These are phyloP conservation scores for Alternaria sp. DNA, from an alignment of 2,329 filamentous ascomycete genomes.

Conservation along the genomic window DNA sequence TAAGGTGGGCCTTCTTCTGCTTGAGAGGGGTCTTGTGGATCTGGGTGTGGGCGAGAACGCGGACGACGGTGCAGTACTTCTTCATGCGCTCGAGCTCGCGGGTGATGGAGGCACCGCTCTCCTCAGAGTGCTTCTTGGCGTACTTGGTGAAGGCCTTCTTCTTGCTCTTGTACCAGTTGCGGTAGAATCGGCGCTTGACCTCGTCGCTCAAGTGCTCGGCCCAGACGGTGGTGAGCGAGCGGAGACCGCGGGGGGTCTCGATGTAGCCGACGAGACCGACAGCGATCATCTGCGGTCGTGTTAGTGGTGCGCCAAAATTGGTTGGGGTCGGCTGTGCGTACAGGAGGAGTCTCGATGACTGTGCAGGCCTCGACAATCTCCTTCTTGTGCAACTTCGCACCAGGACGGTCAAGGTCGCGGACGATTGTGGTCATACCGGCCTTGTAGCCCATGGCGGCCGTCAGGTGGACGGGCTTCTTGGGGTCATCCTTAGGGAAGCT, in stretches of 20 bases:
- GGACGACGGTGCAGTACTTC: constrained; percentile 99
- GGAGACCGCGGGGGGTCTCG: constrained; percentile 98
- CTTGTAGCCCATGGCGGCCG: constrained; percentile 99
- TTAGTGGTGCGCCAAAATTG: constrained; percentile 50
- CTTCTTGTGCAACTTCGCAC: constrained; percentile 98
- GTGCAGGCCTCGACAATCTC: constrained; percentile 56
- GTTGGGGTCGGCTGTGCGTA: constrained; percentile 72
- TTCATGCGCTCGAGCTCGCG: constrained; percentile 99
- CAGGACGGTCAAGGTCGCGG: constrained; percentile 97
- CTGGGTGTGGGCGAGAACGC: constrained; percentile 98
- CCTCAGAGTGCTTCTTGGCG: constrained; percentile 99
- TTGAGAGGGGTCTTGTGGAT: constrained; percentile 99
- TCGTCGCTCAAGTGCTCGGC: constrained; percentile 99
- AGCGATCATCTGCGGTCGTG: constrained; percentile 86
- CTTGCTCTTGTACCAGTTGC: constrained; percentile 99
- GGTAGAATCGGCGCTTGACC: constrained; percentile 99
- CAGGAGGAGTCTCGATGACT: constrained; percentile 61
- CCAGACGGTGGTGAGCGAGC: constrained; percentile 99
- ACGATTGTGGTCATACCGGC: constrained; percentile 99
- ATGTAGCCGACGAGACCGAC: constrained; percentile 99
- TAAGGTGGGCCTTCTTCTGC: constrained; percentile 99
- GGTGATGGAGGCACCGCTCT: constrained; percentile 86
- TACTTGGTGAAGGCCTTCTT: constrained; percentile 99
- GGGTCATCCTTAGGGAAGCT: constrained; percentile 99
- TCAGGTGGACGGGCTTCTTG: constrained; percentile 99